phyloP scores from a whole-genome alignment of 108 stramenopile genomes.

The Nitzschia sp. region DNA sequence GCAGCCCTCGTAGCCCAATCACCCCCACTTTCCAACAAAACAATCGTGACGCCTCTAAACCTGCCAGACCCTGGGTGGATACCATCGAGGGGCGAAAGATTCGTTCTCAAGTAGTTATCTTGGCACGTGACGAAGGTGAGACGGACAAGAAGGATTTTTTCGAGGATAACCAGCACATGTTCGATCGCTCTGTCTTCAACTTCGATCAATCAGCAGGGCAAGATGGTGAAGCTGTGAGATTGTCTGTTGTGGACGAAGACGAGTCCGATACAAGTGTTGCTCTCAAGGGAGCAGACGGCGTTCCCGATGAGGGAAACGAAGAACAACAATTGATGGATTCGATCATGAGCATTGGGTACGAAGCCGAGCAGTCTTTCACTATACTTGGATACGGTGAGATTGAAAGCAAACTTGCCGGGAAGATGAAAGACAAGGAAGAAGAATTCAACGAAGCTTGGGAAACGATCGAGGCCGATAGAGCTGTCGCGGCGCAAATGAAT shows the following conservation, averaged over 20 bases:
- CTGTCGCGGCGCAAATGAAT: conserved; percentile 28
- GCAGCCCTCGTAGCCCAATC: no score
- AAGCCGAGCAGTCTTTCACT: conserved; percentile 14
- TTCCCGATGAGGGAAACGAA: neutral
- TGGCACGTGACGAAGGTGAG: neutral
- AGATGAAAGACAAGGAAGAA: conserved; percentile 16
- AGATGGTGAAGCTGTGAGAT: neutral
- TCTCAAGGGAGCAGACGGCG: neutral
- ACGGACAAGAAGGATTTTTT: conserved; percentile 8
- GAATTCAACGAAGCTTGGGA: conserved; percentile 37
- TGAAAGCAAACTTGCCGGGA: conserved; percentile 25
- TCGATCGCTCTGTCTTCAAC: conserved; percentile 20
- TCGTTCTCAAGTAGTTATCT: neutral
- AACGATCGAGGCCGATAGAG: conserved; percentile 28
- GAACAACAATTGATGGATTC: conserved; percentile 5
- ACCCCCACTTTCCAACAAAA: neutral
- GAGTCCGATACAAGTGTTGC: neutral
- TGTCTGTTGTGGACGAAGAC: conserved; percentile 4
- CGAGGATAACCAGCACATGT: conserved; percentile 1
- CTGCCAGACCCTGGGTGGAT: neutral
- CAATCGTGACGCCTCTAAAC: neutral
- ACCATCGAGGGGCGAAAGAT: neutral
- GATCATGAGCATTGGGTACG: neutral
- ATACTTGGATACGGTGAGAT: conserved; percentile 10
- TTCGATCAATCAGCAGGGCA: conserved; percentile 14